Evolutionary conservation across 2,329 filamentous ascomycete species (phyloP), one percentile per base, ranked within the genome.

Genomic region (Alternaria triticina): DNA sequence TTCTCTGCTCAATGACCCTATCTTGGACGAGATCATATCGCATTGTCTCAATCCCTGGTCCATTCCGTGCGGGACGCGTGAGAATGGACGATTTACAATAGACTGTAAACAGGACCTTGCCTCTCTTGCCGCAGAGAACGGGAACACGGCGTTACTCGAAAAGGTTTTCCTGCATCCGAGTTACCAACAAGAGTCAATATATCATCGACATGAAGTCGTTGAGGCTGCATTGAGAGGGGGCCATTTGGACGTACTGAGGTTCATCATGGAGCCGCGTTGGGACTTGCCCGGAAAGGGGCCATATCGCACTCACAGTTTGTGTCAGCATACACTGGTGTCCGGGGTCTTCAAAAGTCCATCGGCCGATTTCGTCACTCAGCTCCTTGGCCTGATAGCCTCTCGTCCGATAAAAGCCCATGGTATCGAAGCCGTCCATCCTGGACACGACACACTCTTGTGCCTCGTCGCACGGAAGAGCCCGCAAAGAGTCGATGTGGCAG

Each of bases 401-500:
- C 20, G 23, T 17, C 9, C 9, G 7, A 12, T 20, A 3, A 15
- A 33, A 30, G 1, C 5, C 3, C n/a, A 30, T 51, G n/a, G 36
- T 17, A 40, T 30, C 27, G 12, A 9, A 22, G 20, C 12, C n/a
- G 12, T 4, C 1, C 1, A n/a, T 11, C n/a, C 30, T 33, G 17
- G n/a, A 13, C 20, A 43, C 27, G 25, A 50, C 44, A 12, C 45
- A 7, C 20, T 63, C 13, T 20, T 64, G 5, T 3, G 28, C n/a
- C 30, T 58, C 13, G 47, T 57, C 17, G 46, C 47, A 52, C 23
- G 1, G 4, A 15, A n/a, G 7, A 51, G 30, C 22, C 57, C 58
- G 12, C 49, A 61, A 22, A 54, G 62, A 49, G 49, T 23, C 5
- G 62, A 61, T 11, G 47, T 64, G 4, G 58, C 45, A 30, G 43